phyloP scores from a whole-genome alignment of 2,329 filamentous ascomycete genomes.

The Talaromyces sp. region DNA sequence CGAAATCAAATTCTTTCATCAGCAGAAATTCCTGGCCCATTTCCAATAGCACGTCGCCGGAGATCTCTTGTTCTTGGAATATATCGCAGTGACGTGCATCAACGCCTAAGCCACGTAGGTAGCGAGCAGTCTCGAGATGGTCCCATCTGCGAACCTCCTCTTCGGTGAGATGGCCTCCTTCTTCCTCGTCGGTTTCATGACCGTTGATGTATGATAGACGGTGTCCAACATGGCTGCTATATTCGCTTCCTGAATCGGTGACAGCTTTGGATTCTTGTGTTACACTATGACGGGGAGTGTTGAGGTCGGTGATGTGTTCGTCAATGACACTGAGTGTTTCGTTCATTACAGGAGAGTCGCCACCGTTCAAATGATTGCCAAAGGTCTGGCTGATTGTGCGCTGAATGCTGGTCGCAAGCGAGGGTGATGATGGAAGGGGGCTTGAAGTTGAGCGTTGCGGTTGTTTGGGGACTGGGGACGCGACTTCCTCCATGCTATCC shows the following conservation, averaged over 20 bases:
- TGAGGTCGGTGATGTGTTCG: slow-evolving; percentile 91
- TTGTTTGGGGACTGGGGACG: slow-evolving; percentile 26
- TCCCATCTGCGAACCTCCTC: slow-evolving; percentile 78
- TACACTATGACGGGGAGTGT: slow-evolving; percentile 58
- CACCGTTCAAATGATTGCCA: slow-evolving; percentile 51
- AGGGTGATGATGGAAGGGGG: slow-evolving; percentile 35
- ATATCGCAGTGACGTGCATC: slow-evolving; percentile 90
- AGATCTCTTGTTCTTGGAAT: slow-evolving; percentile 93
- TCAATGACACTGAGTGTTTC: slow-evolving; percentile 95
- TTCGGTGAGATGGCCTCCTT: slow-evolving; percentile 66
- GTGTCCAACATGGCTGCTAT: slow-evolving; percentile 74
- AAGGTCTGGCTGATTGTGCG: slow-evolving; percentile 48
- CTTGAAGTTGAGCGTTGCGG: slow-evolving; percentile 38
- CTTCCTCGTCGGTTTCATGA: slow-evolving; percentile 93
- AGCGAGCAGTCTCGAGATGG: slow-evolving; percentile 79
- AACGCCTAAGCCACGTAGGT: slow-evolving; percentile 79
- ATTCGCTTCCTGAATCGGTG: slow-evolving; percentile 84
- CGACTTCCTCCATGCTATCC: slow-evolving; percentile 22
- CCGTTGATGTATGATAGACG: slow-evolving; percentile 89
- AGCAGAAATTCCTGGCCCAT: slow-evolving; percentile 96
- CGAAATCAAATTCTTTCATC: slow-evolving; percentile 91
- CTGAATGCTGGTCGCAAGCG: slow-evolving; percentile 41
- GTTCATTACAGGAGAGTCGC: slow-evolving; percentile 79
- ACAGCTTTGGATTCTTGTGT: slow-evolving; percentile 53
- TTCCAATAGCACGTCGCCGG: slow-evolving; percentile 84